These are phyloP conservation scores for Synchytrium microbalum DNA, from an alignment of 371 early-diverging fungal genomes.

Conservation along the genomic window DNA sequence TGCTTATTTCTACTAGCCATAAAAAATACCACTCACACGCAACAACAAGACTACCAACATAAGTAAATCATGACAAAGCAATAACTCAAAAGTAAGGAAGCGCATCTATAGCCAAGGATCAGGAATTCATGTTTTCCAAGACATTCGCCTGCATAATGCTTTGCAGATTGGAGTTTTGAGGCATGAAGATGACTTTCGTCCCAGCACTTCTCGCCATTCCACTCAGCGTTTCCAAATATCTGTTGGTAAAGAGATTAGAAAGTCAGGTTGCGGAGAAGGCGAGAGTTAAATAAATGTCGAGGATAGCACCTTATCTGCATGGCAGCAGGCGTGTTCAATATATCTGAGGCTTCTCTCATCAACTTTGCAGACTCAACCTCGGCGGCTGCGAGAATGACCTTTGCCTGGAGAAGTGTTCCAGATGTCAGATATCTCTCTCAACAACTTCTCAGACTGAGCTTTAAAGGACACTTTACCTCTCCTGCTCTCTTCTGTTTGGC, in stretches of 20 bases:
- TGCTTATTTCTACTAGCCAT: too few species aligned
- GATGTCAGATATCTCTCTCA: too few species aligned
- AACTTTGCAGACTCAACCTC: conserved; percentile 87
- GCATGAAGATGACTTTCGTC: conserved; percentile 65
- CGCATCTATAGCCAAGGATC: too few species aligned
- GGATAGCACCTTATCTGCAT: conserved; percentile 36
- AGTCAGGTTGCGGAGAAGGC: neutral
- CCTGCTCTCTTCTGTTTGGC: conserved; percentile 85
- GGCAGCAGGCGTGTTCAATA: conserved; percentile 54
- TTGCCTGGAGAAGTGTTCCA: too few species aligned
- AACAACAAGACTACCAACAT: too few species aligned
- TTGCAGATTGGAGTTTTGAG: neutral
- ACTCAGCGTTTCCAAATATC: conserved; percentile 57
- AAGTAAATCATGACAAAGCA: too few species aligned
- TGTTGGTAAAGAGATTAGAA: too few species aligned
- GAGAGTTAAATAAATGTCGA: neutral
- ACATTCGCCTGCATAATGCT: neutral
- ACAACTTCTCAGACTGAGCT: too few species aligned
- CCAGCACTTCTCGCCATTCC: conserved; percentile 56
- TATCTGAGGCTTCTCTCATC: conserved; percentile 77
- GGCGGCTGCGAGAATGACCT: conserved; percentile 83
- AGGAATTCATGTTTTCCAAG: too few species aligned
- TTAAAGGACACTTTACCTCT: too few species aligned
- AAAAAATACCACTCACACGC: too few species aligned
- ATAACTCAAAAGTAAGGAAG: too few species aligned